Base-by-base conservation (phyloP, 495 filamentous ascomycete genomes). In the Recurvomyces mirabilis region DNA sequence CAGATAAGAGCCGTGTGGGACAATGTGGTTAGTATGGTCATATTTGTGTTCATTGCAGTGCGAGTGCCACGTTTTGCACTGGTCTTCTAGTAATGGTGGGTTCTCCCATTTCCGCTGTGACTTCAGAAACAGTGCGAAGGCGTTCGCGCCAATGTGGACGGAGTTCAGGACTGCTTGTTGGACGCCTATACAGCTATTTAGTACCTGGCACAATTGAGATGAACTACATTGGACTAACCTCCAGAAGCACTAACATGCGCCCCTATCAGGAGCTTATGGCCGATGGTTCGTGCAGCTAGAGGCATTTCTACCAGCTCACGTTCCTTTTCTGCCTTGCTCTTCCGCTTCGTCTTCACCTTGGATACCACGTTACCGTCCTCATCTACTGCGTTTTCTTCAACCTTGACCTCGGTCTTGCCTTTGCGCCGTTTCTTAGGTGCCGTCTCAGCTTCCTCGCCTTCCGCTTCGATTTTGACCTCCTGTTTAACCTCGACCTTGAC, bases 41-140 rank as follows among this genome's bases (percentile, higher is more conserved):
- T 89, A 94, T 22, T 69, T 65, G 55, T 93, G 77, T 50, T 82
- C 68, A 26, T 68, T 63, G 51, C 81, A 86, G 22, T 75, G 63
- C 20, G 68, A 63, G 43, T 66, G 69, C 66, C 94, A 98, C 14
- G 75, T 68, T 24, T 78, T 69, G 36, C 68, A 61, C 26, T 80
- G 72, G 14, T 85, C 78, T 42, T 75, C 62, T 23, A 79, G 69
- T 2, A 96, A 66, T 10, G 81, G 73, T 1, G 89, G 87, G 53
- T 81, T 88, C n/a, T 71, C 67, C 91, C 91, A 98, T 66, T 93
- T 95, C 30, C 85, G 77, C 59, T 96, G 93, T 0, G 83, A 91
- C 59, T 96, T 96, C 43, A 96, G 72, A 63, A 98, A 98, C 17
- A 96, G 64, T 12, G 91, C 91, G 50, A 95, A 91, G 17, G 87